These are phyloP conservation scores for Leptodermis oblonga DNA, from an alignment of 257 asterid genomes.

Conservation along the genomic window DNA sequence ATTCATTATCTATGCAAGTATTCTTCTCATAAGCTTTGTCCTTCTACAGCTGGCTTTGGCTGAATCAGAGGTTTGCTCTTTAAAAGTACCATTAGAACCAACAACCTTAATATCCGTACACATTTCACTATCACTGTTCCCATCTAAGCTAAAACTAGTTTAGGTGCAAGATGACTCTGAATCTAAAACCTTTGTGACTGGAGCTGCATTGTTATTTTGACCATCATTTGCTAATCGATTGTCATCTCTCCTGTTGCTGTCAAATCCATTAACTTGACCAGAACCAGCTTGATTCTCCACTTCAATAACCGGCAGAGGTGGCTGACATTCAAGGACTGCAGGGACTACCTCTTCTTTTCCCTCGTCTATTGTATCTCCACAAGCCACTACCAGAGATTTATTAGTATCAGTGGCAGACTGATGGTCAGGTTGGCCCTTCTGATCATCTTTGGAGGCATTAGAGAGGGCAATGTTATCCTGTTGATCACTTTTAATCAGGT, in stretches of 20 bases:
- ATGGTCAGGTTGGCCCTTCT: constrained; percentile 37
- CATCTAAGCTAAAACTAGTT: constrained; percentile 38
- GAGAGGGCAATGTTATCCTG: constrained; percentile 30
- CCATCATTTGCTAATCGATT: constrained; percentile 27
- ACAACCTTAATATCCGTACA: constrained; percentile 26
- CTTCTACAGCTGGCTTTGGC: constrained; percentile 31
- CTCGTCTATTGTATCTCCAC: constrained; percentile 29
- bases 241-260: constrained; percentile 29
- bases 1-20: constrained; percentile 28
- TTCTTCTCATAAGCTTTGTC: constrained; percentile 34
- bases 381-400: constrained; percentile 29
- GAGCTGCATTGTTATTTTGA: constrained; percentile 29
- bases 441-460: constrained; percentile 32
- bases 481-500: constrained; percentile 28
- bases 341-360: constrained; percentile 30
- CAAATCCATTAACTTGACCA: constrained; percentile 46
- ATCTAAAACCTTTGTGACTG: constrained; percentile 44
- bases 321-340: constrained; percentile 35
- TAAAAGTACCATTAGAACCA: constrained; percentile 33
- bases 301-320: constrained; percentile 25
- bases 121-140: constrained; percentile 38
- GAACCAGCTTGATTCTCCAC: constrained; percentile 42
- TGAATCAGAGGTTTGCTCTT: constrained; percentile 30
- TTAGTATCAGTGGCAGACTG: constrained; percentile 30
- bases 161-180: constrained; percentile 54